Evolutionary conservation across 768 basidiomycete species (phyloP), one percentile per base, ranked within the genome.

Genomic region (Lentinula raphanica): DNA sequence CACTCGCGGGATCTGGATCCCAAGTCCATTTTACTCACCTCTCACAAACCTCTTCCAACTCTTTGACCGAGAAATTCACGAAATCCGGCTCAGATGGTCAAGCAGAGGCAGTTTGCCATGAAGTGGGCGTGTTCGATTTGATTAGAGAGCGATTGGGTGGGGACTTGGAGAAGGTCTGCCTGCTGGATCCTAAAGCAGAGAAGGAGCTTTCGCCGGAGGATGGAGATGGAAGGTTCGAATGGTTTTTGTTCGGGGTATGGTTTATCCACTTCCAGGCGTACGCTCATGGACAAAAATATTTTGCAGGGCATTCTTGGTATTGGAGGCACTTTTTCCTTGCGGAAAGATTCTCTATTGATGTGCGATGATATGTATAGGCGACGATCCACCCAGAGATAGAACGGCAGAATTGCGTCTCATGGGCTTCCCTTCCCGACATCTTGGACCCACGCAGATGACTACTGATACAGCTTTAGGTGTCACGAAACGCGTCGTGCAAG

Each of bases 401-500:
- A 99, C 96, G 1, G 82, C 85, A 1, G 92, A 96, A 67, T 81
- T 99, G 35, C 87, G 96, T 29, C 79, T 79, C 15, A 74, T 94
- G 36, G 94, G 94, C 1, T 99, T 96, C 69, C 90, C 92, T 1
- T 82, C 82, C 5, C 82, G 97, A 31, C 91, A 90, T 70, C 77
- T 99, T 7, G 94, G 94, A 0, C 75, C 85, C 2, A 77, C 93
- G 1, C 97, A 99, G 72, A 99, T 99, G 97, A 98, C 97, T 31
- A 99, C 97, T 0, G 96, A 99, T 72, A 98, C 96, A 1, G 96
- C 96, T 1, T 76, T 98, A 0, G 92, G 89, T 4, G 96, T 97
- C 3, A 92, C 93, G 0, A 94, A 93, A 67, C 71, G 83, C 3
- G 87, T 95, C 15, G 86, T 94, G 0, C 71, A 86, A 48, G 90